These are phyloP conservation scores for Penicillium roqueforti DNA, from an alignment of 495 filamentous ascomycete species.

Conservation along the genomic window DNA sequence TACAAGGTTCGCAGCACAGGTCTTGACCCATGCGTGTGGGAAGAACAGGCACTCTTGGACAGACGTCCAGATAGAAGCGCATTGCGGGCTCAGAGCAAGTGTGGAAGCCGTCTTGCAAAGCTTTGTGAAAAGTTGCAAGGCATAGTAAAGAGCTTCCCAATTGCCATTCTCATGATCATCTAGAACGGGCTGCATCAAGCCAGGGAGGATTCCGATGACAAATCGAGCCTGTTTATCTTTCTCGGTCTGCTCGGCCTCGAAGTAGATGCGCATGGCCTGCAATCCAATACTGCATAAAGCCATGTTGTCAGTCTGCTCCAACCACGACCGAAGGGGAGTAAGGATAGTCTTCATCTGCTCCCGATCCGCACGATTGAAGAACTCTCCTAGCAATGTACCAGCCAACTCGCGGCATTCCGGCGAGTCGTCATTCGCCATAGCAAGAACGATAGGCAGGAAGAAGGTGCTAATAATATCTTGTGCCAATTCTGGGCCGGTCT, in stretches of 20 bases:
- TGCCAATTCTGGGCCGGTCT: constrained; percentile 71
- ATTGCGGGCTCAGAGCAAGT: constrained; percentile 53
- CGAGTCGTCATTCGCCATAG: constrained; percentile 83
- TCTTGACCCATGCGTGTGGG: constrained; percentile 70
- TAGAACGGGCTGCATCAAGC: constrained; percentile 47
- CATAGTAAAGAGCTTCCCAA: constrained; percentile 75
- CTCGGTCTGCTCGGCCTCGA: constrained; percentile 61
- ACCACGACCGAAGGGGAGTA: constrained; percentile 67
- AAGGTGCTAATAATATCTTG: constrained; percentile 77
- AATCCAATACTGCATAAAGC: constrained; percentile 67
- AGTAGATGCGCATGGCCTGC: constrained; percentile 77
- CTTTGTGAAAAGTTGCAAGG: constrained; percentile 64
- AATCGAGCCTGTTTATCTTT: constrained; percentile 59
- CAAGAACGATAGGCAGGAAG: constrained; percentile 81
- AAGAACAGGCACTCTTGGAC: constrained; percentile 66
- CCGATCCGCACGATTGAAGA: constrained; percentile 73
- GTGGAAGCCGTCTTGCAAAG: constrained; percentile 63
- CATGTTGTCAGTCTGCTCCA: constrained; percentile 64
- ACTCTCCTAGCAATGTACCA: constrained; percentile 68
- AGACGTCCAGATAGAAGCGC: constrained; percentile 58
- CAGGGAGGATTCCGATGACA: constrained; percentile 39
- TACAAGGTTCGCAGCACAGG: constrained; percentile 69
- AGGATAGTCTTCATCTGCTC: constrained; percentile 67
- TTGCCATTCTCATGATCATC: constrained; percentile 50
- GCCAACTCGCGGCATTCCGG: constrained; percentile 81